phyloP scores from a whole-genome alignment of 257 asterid species.

The Nicotiana knightiana region DNA sequence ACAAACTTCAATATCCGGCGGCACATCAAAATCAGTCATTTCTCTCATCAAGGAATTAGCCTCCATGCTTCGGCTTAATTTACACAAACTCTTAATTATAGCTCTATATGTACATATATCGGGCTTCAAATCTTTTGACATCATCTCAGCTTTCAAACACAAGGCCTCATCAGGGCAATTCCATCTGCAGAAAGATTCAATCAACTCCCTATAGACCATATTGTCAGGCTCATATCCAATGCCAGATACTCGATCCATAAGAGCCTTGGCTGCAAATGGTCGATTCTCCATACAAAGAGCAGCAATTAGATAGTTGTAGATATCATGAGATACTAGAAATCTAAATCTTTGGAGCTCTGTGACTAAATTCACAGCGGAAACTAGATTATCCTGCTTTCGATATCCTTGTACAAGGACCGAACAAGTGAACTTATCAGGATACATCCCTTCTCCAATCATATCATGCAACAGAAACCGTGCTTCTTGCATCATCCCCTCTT shows the following conservation, averaged over 20 bases:
- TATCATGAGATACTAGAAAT: conserved; percentile 41
- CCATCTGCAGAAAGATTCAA: conserved; percentile 56
- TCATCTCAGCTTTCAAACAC: conserved; percentile 47
- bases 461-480: conserved; percentile 57
- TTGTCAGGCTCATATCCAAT: conserved; percentile 35
- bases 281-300: conserved; percentile 60
- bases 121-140: conserved; percentile 40
- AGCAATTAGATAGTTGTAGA: conserved; percentile 48
- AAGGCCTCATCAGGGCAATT: conserved; percentile 50
- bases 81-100: conserved; percentile 56
- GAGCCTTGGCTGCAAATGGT: conserved; percentile 81
- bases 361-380: conserved; percentile 68
- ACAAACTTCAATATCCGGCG: conserved; percentile 49
- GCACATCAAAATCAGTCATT: conserved; percentile 51
- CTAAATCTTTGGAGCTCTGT: conserved; percentile 57
- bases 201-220: conserved; percentile 44
- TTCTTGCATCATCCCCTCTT: conserved; percentile 73
- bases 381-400: conserved; percentile 45
- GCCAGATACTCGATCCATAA: conserved; percentile 42
- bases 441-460: conserved; percentile 55
- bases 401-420: conserved; percentile 66
- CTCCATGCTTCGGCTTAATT: conserved; percentile 45
- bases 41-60: conserved; percentile 59
- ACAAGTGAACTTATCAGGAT: conserved; percentile 67
- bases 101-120: conserved; percentile 40